These are phyloP conservation scores for Magnolia officinalis DNA, from an alignment of 164 flowering plant genomes.

Conservation along the genomic window DNA sequence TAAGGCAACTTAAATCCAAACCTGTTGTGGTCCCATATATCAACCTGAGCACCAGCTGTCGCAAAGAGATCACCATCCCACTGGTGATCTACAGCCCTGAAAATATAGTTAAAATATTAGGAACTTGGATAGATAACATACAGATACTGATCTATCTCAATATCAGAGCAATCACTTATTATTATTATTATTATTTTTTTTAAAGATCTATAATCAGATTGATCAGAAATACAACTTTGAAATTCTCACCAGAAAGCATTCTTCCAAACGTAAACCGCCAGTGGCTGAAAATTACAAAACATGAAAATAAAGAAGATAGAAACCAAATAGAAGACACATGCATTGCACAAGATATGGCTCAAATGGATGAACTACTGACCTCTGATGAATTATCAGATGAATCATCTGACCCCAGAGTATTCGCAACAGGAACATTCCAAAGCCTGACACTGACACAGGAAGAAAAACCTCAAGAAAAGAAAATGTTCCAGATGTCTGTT, in stretches of 20 bases:
- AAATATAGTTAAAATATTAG: background rate
- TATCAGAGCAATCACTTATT: background rate
- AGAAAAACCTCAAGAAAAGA: background rate
- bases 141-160: background rate
- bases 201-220: background rate
- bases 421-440: constrained; percentile 73
- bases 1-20: constrained; percentile 16
- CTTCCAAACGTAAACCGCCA: constrained; percentile 66
- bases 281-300: constrained; percentile 46
- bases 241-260: constrained; percentile 73
- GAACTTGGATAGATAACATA: background rate
- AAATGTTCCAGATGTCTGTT: background rate
- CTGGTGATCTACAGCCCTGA: constrained; percentile 91
- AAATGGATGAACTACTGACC: constrained; percentile 34
- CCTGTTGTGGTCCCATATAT: constrained; percentile 98
- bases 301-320: constrained; percentile 3
- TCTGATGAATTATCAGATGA: constrained; percentile 35
- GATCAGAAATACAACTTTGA: background rate
- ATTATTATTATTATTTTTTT: too few species aligned
- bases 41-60: constrained; percentile 92
- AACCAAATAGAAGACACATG: background rate
- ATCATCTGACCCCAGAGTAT: constrained; percentile 34
- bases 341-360: background rate
- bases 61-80: constrained; percentile 83
- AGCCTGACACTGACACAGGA: constrained; percentile 66